A percentile compares a stretch with the other conserved stretches of the same genome.
These are phyloP conservation scores for Fusarium anthophilum DNA, from an alignment of 2,329 filamentous ascomycete species.

Conservation along the genomic window DNA sequence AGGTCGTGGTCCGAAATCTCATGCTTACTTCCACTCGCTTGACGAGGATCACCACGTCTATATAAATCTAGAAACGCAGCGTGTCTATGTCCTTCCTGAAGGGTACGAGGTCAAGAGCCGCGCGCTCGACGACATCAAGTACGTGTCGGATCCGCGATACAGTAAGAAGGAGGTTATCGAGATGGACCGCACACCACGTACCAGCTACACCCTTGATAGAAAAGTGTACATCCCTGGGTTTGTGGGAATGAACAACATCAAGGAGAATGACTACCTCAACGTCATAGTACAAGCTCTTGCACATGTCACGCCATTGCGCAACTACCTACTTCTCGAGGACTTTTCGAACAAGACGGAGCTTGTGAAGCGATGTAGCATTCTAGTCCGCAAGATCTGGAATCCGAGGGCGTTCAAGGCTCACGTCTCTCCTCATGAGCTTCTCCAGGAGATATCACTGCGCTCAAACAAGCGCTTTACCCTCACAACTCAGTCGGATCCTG, in stretches of 20 bases:
- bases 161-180: constrained; percentile 80
- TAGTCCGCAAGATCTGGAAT: constrained; percentile 98
- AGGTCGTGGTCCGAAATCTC: constrained; percentile 90
- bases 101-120: constrained; percentile 97
- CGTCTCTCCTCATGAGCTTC: constrained; percentile 94
- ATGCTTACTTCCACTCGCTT: constrained; percentile 97
- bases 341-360: constrained; percentile 79
- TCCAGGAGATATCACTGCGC: constrained; percentile 90
- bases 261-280: constrained; percentile 98
- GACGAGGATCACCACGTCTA: constrained; percentile 97
- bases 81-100: constrained; percentile 91
- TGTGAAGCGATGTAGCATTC: constrained; percentile 84
- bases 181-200: constrained; percentile 72
- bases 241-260: constrained; percentile 99
- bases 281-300: constrained; percentile 91
- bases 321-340: constrained; percentile 90
- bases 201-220: constrained; percentile 80
- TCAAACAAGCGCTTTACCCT: constrained; percentile 94
- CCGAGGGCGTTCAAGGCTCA: constrained; percentile 94
- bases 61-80: constrained; percentile 95
- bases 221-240: constrained; percentile 92
- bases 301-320: constrained; percentile 88
- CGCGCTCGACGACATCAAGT: constrained; percentile 97
- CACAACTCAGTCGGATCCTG: constrained; percentile 90
- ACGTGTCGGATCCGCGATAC: constrained; percentile 92